A percentile compares a stretch with the other conserved stretches of the same genome.
phyloP scores from a whole-genome alignment of 2,329 filamentous ascomycete genomes.

The Aureobasidium sp. region DNA sequence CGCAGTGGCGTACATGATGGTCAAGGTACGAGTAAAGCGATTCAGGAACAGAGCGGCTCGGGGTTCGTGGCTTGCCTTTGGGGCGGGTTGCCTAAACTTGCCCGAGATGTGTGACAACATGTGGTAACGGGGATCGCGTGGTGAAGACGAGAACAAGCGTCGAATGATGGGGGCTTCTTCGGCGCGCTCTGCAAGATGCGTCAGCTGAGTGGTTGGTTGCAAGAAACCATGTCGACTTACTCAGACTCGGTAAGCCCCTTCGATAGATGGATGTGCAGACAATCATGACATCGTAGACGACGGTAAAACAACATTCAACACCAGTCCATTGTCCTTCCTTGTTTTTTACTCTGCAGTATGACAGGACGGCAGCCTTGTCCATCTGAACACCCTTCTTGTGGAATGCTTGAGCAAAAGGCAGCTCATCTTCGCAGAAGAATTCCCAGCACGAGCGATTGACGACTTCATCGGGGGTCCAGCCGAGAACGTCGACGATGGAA shows the following conservation, averaged over 20 bases:
- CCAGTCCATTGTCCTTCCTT: conserved; percentile 63
- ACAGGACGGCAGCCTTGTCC: conserved; percentile 77
- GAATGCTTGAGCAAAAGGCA: conserved; percentile 63
- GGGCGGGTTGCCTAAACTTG: conserved; percentile 58
- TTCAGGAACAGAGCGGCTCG: conserved; percentile 79
- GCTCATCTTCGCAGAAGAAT: conserved; percentile 76
- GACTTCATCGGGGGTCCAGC: conserved; percentile 68
- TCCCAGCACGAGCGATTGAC: conserved; percentile 72
- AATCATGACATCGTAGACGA: conserved; percentile 81
- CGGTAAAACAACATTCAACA: conserved; percentile 83
- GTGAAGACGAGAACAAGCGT: conserved; percentile 71
- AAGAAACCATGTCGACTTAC: conserved; percentile 42
- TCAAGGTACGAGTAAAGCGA: conserved; percentile 72
- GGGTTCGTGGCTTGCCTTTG: conserved; percentile 59
- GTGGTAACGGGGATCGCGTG: conserved; percentile 76
- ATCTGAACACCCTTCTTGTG: conserved; percentile 66
- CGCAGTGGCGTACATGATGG: conserved; percentile 79
- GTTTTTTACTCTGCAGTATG: conserved; percentile 66
- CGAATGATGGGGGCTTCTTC: conserved; percentile 70
- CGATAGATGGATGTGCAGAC: conserved; percentile 75
- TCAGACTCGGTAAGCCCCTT: conserved; percentile 59
- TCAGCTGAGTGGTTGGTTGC: neutral
- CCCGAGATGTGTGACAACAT: conserved; percentile 80
- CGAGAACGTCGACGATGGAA: conserved; percentile 74
- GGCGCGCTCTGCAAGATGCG: conserved; percentile 55